Conservation (phyloP, 148 eudicot genomes). For the Vaccinium darrowii region DNA sequence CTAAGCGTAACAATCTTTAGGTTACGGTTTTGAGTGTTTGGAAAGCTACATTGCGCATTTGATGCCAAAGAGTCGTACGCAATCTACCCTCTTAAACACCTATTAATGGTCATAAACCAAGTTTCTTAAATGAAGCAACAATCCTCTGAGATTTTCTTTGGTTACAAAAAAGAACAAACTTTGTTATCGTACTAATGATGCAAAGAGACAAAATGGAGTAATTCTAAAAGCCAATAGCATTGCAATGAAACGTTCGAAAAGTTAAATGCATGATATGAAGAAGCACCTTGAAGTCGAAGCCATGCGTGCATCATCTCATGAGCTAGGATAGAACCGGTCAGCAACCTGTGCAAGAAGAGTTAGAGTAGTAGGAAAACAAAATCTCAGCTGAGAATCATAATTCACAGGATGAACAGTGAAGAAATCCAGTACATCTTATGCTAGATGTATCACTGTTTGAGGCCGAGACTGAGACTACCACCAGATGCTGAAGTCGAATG, state of each 20-base stretch:
- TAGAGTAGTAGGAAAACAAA: background rate
- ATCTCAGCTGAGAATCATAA: background rate
- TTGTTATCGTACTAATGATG: background rate
- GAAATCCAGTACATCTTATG: background rate
- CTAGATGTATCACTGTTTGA: background rate
- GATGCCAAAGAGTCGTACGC: background rate
- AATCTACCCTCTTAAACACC: too few species aligned
- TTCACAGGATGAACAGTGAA: background rate
- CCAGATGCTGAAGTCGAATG: background rate
- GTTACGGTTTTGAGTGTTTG: too few species aligned
- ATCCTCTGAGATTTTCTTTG: too few species aligned
- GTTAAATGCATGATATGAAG: background rate
- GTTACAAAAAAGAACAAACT: too few species aligned
- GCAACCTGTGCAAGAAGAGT: slow-evolving; percentile 40
- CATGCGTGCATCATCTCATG: slow-evolving; percentile 88
- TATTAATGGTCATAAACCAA: background rate
- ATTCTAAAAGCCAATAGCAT: slow-evolving; percentile 7
- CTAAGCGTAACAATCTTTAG: background rate
- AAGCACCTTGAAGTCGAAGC: slow-evolving; percentile 63
- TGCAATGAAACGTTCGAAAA: background rate
- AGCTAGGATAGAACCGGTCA: slow-evolving; percentile 72
- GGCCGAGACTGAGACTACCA: background rate
- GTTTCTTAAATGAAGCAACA: background rate
- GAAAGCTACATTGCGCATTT: background rate
- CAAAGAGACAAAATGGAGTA: background rate